Evolutionary conservation across 805 yeast species (phyloP), one percentile per base, ranked within the genome.

Genomic region (Barnettozyma wickerhamii): DNA sequence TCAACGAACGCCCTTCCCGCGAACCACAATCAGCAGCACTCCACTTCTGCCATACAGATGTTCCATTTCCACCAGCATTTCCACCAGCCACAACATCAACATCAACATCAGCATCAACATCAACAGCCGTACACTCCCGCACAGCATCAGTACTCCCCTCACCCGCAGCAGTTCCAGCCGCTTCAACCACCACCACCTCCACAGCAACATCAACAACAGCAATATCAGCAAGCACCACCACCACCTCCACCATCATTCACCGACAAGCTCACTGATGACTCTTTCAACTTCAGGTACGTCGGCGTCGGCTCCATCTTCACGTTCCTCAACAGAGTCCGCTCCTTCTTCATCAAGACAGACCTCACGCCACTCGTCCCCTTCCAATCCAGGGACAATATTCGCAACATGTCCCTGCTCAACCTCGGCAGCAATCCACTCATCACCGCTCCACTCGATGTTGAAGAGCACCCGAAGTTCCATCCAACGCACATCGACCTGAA

Each of bases 301-400:
- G 69, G 70, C 4, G 70, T 64, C 43, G 55, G 64, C 23, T 60
- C 65, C 23, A 61, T 68, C 1, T 52, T 65, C 15, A 63, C 68
- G 4, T 48, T 65, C 19, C 50, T 67, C 9, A 54, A 60, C 31
- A 68, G 66, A 44, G 55, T 64, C 1, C 49, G 70, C n/a, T 55
- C 56, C 31, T 50, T 66, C 1, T 66, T 66, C 45, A 40, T 43
- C 17, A 44, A 46, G 9, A 23, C 26, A 23, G 26, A 23, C 12
- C 26, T 23, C 12, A 23, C 26, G 9, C 12, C 9, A 12, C 9
- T 23, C 9, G 26, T 23, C 12, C 26, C 26, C 9, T 23, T 23
- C 26, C 30, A 28, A 14, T 13, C 15, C 30, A 12, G 17, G 15
- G 13, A 13, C 17, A 7, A 28, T 7, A 28, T 28, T 28, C 30